A percentile compares a stretch with the other conserved stretches of the same genome.
These are phyloP conservation scores for Cordyceps cateniannulata DNA, from an alignment of 2,329 filamentous ascomycete genomes.

Conservation along the genomic window DNA sequence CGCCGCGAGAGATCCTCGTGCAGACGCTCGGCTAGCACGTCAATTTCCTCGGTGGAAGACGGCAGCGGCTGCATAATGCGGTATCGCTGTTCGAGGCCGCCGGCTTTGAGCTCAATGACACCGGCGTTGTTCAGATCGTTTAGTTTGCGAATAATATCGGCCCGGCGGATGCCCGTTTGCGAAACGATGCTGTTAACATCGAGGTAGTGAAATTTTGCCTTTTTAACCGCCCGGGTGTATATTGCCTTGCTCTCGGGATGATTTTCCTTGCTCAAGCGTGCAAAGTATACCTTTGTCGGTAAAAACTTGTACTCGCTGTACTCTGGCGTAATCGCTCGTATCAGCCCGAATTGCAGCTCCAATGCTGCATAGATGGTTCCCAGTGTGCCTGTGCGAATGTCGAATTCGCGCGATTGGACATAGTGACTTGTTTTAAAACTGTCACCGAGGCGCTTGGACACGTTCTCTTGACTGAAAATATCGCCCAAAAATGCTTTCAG, in stretches of 20 bases:
- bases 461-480: conserved; percentile 37
- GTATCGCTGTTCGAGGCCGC: conserved; percentile 48
- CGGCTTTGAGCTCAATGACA: conserved; percentile 43
- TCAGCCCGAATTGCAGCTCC: conserved; percentile 50
- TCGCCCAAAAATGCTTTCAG: conserved; percentile 42
- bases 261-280: conserved; percentile 27
- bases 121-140: conserved; percentile 45
- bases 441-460: not conserved
- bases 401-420: conserved; percentile 40
- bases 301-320: conserved; percentile 51
- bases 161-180: conserved; percentile 29
- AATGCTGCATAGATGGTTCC: conserved; percentile 52
- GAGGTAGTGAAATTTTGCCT: conserved; percentile 36
- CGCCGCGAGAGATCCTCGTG: conserved; percentile 43
- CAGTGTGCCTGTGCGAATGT: conserved; percentile 45
- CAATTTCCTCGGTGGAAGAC: conserved; percentile 31
- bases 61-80: conserved; percentile 43
- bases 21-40: conserved; percentile 38
- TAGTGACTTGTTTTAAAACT: conserved; percentile 35
- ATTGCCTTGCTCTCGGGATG: conserved; percentile 40
- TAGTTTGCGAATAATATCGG: conserved; percentile 46
- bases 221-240: conserved; percentile 31
- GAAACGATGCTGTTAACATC: conserved; percentile 38
- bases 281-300: conserved; percentile 26
- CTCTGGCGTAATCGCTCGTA: conserved; percentile 50